Evolutionary conservation across 768 basidiomycete genomes (phyloP).

Genomic region (Collybiopsis confluens): DNA sequence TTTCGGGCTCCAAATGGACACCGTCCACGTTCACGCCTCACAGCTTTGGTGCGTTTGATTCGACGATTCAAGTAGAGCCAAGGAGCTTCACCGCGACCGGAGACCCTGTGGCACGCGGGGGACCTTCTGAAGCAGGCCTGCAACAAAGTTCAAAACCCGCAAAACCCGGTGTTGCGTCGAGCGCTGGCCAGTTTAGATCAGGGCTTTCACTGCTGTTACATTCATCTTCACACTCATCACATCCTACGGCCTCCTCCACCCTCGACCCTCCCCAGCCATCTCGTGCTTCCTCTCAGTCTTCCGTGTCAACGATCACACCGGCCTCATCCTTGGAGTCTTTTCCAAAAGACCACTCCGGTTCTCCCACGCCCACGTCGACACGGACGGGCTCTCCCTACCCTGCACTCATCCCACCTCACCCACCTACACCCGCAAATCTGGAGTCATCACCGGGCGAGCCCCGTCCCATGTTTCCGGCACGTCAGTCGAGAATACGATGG

Average conservation of each 20-base stretch:
- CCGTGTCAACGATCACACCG: not conserved
- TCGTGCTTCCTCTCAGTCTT: conserved; percentile 10
- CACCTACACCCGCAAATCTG: not conserved
- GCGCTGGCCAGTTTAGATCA: not conserved
- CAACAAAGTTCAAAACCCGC: too few relatives aligned
- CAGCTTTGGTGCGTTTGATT: not conserved
- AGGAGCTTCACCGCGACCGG: not conserved
- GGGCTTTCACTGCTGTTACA: conserved; percentile 11
- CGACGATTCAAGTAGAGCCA: conserved; percentile 1
- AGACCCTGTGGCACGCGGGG: too few relatives aligned
- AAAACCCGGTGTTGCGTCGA: too few relatives aligned
- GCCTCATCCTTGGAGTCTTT: conserved; percentile 15
- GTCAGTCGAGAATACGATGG: conserved; percentile 5
- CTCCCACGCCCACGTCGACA: conserved; percentile 5
- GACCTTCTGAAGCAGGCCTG: too few relatives aligned
- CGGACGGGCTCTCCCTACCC: conserved; percentile 1
- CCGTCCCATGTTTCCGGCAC: not conserved
- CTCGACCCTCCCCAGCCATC: conserved; percentile 8
- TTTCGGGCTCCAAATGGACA: not conserved
- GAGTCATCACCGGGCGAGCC: not conserved
- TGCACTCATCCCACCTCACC: not conserved
- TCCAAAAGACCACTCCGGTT: conserved; percentile 13
- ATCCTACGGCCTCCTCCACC: conserved; percentile 3
- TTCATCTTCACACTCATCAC: conserved; percentile 13
- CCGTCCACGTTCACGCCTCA: not conserved